Percentiles rank a stretch among this genome's conserved stretches.
Conservation (phyloP, 2,329 filamentous ascomycete genomes). For the Talaromyces marneffei region DNA sequence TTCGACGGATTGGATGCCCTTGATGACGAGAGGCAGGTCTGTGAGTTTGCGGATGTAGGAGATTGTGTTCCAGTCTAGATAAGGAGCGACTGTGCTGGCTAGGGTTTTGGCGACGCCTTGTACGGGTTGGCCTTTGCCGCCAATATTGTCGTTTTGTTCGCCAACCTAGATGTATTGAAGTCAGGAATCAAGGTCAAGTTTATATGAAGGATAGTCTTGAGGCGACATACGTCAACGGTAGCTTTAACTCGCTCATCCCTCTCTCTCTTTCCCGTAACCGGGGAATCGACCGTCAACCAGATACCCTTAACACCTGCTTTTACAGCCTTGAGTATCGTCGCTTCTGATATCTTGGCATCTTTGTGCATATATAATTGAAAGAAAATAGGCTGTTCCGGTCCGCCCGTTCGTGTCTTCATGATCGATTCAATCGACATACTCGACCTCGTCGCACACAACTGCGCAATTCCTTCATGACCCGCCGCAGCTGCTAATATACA, state of each 20-base stretch:
- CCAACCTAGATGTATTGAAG: conserved; percentile 3
- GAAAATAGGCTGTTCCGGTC: conserved; percentile 24
- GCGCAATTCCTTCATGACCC: conserved; percentile 31
- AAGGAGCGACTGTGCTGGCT: conserved; percentile 26
- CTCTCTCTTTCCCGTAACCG: conserved; percentile 29
- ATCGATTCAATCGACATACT: conserved; percentile 40
- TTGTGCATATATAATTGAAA: conserved; percentile 38
- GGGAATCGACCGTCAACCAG: conserved; percentile 32
- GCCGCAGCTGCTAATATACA: conserved; percentile 38
- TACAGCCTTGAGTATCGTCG: conserved; percentile 23
- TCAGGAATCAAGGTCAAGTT: background rate
- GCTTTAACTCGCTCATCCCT: conserved; percentile 29
- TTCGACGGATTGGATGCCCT: conserved; percentile 44
- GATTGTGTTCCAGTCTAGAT: conserved; percentile 27
- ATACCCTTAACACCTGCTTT: conserved; percentile 26
- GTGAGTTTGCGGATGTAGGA: conserved; percentile 38
- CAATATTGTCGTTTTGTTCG: conserved; percentile 13
- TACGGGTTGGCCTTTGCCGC: conserved; percentile 12
- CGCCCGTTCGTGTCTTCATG: conserved; percentile 20
- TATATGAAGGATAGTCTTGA: background rate
- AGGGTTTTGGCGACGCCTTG: conserved; percentile 27
- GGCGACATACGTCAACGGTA: conserved; percentile 19
- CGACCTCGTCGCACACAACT: conserved; percentile 35
- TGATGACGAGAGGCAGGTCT: conserved; percentile 33
- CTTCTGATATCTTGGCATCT: conserved; percentile 23